Base-by-base conservation (phyloP, 306 rosid genomes). In the Trifolium pratense region DNA sequence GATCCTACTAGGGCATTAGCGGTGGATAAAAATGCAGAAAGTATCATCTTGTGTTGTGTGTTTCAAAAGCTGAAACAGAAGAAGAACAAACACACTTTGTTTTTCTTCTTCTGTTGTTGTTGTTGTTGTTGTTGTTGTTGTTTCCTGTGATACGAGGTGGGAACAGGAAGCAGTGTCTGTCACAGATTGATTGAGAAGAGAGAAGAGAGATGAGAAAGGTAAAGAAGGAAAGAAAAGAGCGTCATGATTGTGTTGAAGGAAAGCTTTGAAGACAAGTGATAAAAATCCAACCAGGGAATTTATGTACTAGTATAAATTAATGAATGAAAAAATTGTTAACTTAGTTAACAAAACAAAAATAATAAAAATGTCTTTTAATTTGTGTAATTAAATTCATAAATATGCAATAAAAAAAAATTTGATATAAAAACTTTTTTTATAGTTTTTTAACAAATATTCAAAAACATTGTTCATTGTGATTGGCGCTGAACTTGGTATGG, bases 1-100 rank as follows among this genome's bases (percentile, higher is more conserved):
- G 89, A 87, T 87, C 87, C 78, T 70, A 65, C 74, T 63, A 71
- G 56, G 75, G 75, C 59, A 75, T 26, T 76, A 43, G 45, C 58
- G 61, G 26, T 14, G 58, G 74, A 53, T 59, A 39, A 29, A 67
- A 61, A 70, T 20, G 56, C 57, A 14, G 26, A 74, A 55, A 70
- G 63, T 40, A 23, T 61, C 88, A 86, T 77, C 3, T 53, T 52
- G 46, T 40, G 21, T 64, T 74, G 68, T 15, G 13, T 5, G 70
- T 13, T 13, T 5, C 14, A 18, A 59, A 78, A 65, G 78, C 32
- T 55, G 46, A 25, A 80, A 76, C 45, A 72, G 53, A 36, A 60
- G 0, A 29, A 29, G 32, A 62, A 80, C 46, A 68, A 37, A 25
- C 16, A 74, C 61, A 18, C 51, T 2, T 29, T 29, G 6, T 29